phyloP scores from a whole-genome alignment of 345 rosid species.

The Salix brachista region DNA sequence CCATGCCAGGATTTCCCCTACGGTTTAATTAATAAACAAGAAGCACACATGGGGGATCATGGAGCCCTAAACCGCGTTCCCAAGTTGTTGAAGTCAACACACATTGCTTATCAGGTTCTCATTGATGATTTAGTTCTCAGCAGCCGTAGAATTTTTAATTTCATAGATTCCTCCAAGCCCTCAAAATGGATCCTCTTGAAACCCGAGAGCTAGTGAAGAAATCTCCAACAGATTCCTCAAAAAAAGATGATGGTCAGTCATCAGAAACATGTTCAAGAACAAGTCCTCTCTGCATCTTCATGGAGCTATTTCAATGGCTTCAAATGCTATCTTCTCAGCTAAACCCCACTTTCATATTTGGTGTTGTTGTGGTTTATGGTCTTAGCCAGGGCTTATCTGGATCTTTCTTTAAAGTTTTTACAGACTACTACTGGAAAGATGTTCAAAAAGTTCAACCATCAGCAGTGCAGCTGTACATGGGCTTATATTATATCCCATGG shows the following conservation, averaged over 20 bases:
- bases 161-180: neutral
- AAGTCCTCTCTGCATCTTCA: conserved; percentile 28
- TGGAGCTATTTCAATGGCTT: conserved; percentile 69
- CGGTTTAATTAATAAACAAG: no score
- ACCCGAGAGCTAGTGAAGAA: conserved; percentile 18
- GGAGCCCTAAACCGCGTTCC: no score
- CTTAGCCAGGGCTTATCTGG: conserved; percentile 72
- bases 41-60: no score
- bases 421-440: conserved; percentile 85
- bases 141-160: neutral
- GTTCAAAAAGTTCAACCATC: conserved; percentile 76
- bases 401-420: conserved; percentile 65
- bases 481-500: conserved; percentile 76
- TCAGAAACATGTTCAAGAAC: conserved; percentile 5
- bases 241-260: neutral
- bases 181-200: conserved; percentile 29
- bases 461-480: conserved; percentile 61
- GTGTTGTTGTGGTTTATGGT: conserved; percentile 67
- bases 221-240: neutral
- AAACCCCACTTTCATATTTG: conserved; percentile 58
- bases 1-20: neutral
- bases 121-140: neutral
- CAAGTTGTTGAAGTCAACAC: neutral
- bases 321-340: conserved; percentile 57
- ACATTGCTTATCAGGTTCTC: neutral